phyloP scores from a whole-genome alignment of 202 grass and related monocot species.

The Schoenoplectus triqueter region DNA sequence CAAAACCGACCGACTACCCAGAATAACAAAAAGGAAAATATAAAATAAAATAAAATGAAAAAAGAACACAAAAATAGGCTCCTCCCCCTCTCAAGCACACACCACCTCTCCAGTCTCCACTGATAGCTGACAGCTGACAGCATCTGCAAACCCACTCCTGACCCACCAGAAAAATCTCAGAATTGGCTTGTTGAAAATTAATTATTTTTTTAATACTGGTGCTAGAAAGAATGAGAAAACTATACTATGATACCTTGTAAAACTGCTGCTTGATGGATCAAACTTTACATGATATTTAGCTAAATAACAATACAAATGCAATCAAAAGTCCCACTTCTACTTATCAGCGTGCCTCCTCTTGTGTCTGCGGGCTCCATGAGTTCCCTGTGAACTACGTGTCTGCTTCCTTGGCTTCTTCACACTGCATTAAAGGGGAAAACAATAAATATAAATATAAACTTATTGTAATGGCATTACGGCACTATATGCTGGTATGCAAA shows the following conservation, averaged over 20 bases:
- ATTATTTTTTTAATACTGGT: neutral
- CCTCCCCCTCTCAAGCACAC: neutral
- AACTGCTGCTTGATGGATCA: slow-evolving; percentile 5
- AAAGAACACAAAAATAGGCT: neutral
- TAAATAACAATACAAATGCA: slow-evolving; percentile 17
- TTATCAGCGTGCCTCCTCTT: slow-evolving; percentile 83
- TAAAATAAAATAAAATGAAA: neutral
- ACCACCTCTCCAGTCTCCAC: neutral
- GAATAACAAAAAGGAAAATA: slow-evolving; percentile 9
- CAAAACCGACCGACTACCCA: slow-evolving; percentile 21
- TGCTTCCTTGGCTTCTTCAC: slow-evolving; percentile 62
- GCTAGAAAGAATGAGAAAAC: neutral
- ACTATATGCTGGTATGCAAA: neutral
- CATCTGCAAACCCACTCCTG: neutral
- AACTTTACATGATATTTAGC: slow-evolving; percentile 40
- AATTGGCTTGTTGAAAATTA: neutral
- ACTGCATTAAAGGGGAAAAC: slow-evolving; percentile 46
- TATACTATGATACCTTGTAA: slow-evolving; percentile 19
- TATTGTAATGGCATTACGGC: neutral
- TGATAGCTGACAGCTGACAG: neutral
- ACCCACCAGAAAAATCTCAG: neutral
- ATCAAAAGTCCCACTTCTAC: slow-evolving; percentile 43
- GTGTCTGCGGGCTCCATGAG: slow-evolving; percentile 66
- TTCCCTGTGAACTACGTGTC: slow-evolving; percentile 45
- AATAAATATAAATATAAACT: slow-evolving; percentile 19